A percentile compares a stretch with the other conserved stretches of the same genome.
Evolutionary conservation across 805 yeast species (phyloP).

Genomic region (Candida maltosa): DNA sequence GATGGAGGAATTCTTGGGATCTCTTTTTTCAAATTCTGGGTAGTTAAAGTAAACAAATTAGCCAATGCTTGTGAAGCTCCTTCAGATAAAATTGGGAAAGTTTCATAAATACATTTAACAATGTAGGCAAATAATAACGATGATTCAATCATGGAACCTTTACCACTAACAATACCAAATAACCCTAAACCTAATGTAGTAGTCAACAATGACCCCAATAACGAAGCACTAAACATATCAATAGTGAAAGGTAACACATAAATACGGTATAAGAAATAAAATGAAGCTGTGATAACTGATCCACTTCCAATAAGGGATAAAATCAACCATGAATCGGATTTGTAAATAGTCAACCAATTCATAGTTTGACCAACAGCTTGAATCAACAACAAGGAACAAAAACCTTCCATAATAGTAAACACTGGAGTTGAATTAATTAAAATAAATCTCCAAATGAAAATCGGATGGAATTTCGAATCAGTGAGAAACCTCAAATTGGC

Average conservation of each 20-base stretch:
- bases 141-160: conserved; percentile 88
- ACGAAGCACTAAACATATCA: conserved; percentile 70
- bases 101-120: conserved; percentile 88
- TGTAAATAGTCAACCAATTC: conserved; percentile 58
- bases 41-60: conserved; percentile 29
- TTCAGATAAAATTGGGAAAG: conserved; percentile 82
- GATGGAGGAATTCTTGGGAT: conserved; percentile 36
- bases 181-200: conserved; percentile 69
- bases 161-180: conserved; percentile 78
- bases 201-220: conserved; percentile 83
- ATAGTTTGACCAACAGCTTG: conserved; percentile 88
- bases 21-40: conserved; percentile 29
- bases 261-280: conserved; percentile 78
- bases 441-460: conserved; percentile 68
- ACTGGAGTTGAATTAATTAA: conserved; percentile 82
- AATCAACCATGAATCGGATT: conserved; percentile 78
- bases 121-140: conserved; percentile 85
- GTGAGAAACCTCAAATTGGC: neutral
- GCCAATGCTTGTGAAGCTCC: conserved; percentile 34
- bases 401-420: conserved; percentile 88
- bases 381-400: conserved; percentile 85
- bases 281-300: conserved; percentile 67
- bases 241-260: conserved; percentile 73
- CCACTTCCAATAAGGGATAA: conserved; percentile 71
- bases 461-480: conserved; percentile 12